A percentile compares a stretch with the other conserved stretches of the same genome.
Evolutionary conservation across 169 alveolate species (phyloP).

Genomic region (Perkinsus olseni): DNA sequence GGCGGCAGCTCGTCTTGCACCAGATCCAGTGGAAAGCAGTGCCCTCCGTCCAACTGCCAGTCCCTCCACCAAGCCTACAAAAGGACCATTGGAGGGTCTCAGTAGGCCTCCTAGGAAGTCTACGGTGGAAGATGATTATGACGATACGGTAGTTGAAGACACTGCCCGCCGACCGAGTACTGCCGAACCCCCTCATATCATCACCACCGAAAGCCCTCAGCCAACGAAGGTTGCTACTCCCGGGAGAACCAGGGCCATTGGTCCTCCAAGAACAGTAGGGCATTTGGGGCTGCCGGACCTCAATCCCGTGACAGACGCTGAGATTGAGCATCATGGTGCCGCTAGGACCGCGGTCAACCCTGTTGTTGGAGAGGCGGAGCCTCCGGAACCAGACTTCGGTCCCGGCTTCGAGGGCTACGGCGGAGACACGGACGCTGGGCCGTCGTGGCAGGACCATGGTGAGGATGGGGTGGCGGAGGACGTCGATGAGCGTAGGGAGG

Average conservation of each 20-base stretch:
- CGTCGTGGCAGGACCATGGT: not conserved
- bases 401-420: not conserved
- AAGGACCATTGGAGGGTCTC: not conserved
- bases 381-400: not conserved
- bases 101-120: not conserved
- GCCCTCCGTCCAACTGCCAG: not conserved
- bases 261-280: not conserved
- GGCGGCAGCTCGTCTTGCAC: not conserved
- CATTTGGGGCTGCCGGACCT: not conserved
- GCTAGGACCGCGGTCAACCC: not conserved
- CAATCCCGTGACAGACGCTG: not conserved
- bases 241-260: not conserved
- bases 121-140: not conserved
- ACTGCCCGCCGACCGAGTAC: too few relatives aligned
- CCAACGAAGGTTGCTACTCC: not conserved
- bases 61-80: not conserved
- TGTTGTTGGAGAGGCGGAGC: not conserved
- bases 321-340: not conserved
- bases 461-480: not conserved
- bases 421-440: not conserved
- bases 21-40: too few relatives aligned
- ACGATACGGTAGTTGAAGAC: not conserved
- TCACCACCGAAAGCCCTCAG: too few relatives aligned
- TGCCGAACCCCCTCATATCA: too few relatives aligned
- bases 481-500: not conserved